Evolutionary conservation across 441 rosid species (phyloP), one percentile per base, ranked within the genome.

Genomic region (Manihot esculenta): DNA sequence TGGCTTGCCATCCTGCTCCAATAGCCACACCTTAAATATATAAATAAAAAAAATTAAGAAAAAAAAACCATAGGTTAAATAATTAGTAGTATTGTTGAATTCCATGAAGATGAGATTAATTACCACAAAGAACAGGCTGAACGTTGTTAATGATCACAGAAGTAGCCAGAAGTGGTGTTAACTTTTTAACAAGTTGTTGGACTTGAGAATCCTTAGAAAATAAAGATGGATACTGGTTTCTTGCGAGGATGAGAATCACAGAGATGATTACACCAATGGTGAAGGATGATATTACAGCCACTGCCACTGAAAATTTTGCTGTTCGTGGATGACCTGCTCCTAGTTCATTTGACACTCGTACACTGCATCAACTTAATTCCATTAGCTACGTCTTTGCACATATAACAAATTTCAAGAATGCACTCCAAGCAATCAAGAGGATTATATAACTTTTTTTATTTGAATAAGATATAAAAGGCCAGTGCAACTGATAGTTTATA

Each of bases 41-140:
- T n/a, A 60, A 2, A 8, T n/a, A 50, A 18, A 14, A 27, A 54
- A 57, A 56, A 12, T 1, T 26, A 41, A 18, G 20, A 26, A 51
- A 53, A 9, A 1, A 10, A 20, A 2, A 1, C 33, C 33, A 30
- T 4, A 30, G 33, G 1, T 30, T 30, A 30, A 30, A 30, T 30
- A 30, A 30, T 30, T 1, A 24, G 41, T 24, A 7, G 2, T 20
- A 8, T n/a, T n/a, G n/a, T n/a, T n/a, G n/a, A n/a, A n/a, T n/a
- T n/a, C n/a, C n/a, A n/a, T n/a, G n/a, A n/a, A 4, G 38, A 33
- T 33, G 38, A 33, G 6, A 33, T n/a, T 33, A 33, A 33, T 65
- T 79, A 88, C 96, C 97, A 3, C 96, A 89, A 56, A 92, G 86
- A 38, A 88, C 93, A 10, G 93, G 96, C 38, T 92, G 97, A 33